phyloP scores from a whole-genome alignment of 2,329 filamentous ascomycete species.

The Dryadomyces sulphureus region DNA sequence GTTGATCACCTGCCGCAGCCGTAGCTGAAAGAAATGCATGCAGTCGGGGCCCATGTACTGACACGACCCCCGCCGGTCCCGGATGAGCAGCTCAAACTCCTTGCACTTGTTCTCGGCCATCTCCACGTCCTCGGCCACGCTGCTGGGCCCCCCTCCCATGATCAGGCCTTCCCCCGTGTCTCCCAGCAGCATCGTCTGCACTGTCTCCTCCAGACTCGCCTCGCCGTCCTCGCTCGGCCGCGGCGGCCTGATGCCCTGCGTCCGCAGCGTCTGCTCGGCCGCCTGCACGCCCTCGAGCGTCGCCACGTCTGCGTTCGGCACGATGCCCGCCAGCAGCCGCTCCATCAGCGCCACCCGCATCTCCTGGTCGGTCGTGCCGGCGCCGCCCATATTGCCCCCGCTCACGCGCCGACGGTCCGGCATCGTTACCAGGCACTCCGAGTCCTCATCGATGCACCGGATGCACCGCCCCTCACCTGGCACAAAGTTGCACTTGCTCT shows the following conservation, averaged over 20 bases:
- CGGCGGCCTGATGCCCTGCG: neutral
- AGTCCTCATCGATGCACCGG: neutral
- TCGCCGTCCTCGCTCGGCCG: neutral
- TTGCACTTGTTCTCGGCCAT: too few species aligned
- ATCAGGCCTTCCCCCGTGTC: too few species aligned
- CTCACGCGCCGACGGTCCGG: neutral
- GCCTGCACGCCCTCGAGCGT: neutral
- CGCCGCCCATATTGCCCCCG: too few species aligned
- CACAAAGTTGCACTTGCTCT: neutral
- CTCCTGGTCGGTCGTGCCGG: neutral
- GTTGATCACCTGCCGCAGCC: neutral
- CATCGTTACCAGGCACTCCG: neutral
- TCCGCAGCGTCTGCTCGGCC: neutral
- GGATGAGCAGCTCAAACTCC: neutral
- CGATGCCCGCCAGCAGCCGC: neutral
- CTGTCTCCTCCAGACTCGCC: too few species aligned
- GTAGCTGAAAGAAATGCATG: neutral
- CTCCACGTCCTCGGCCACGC: too few species aligned
- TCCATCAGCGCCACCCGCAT: neutral
- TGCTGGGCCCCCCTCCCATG: too few species aligned
- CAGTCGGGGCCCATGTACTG: neutral
- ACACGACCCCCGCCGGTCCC: neutral
- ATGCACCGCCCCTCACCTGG: neutral
- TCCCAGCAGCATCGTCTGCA: too few species aligned
- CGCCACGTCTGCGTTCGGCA: neutral